Conservation (phyloP, 805 yeast genomes). For the Zygoascus bituminiphila region DNA sequence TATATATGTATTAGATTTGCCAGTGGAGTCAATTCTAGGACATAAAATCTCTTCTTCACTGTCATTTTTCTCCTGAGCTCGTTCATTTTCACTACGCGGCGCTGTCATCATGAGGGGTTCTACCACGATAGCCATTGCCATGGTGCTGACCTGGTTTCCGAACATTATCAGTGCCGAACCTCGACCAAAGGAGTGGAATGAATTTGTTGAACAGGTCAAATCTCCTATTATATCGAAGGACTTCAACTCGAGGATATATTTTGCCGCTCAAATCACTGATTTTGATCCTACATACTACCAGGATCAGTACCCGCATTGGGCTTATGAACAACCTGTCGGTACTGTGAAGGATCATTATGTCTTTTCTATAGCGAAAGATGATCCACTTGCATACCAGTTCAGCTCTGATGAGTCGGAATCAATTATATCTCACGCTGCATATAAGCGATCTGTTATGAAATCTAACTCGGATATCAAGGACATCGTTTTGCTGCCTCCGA, state of each 20-base stretch:
- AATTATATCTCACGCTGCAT: neutral
- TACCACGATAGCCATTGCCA: neutral
- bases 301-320: slow-evolving; percentile 29
- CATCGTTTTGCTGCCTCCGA: neutral
- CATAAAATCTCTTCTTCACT: too few species aligned
- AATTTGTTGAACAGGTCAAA: slow-evolving; percentile 1
- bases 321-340: slow-evolving; percentile 56
- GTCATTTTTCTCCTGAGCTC: too few species aligned
- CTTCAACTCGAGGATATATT: slow-evolving; percentile 46
- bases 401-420: neutral
- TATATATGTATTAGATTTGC: too few species aligned
- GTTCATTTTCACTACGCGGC: too few species aligned
- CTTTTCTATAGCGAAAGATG: slow-evolving; percentile 43
- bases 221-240: slow-evolving; percentile 30
- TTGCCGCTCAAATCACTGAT: slow-evolving; percentile 46
- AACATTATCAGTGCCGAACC: neutral
- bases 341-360: slow-evolving; percentile 58
- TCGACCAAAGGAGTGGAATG: slow-evolving; percentile 7
- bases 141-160: neutral
- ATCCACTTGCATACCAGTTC: neutral
- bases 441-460: neutral
- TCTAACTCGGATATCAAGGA: neutral
- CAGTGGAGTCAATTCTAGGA: too few species aligned
- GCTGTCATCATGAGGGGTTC: too few species aligned
- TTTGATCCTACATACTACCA: slow-evolving; percentile 17